A percentile compares a stretch with the other conserved stretches of the same genome.
phyloP scores from a whole-genome alignment of 2,329 filamentous ascomycete genomes.

The Fusarium illudens region DNA sequence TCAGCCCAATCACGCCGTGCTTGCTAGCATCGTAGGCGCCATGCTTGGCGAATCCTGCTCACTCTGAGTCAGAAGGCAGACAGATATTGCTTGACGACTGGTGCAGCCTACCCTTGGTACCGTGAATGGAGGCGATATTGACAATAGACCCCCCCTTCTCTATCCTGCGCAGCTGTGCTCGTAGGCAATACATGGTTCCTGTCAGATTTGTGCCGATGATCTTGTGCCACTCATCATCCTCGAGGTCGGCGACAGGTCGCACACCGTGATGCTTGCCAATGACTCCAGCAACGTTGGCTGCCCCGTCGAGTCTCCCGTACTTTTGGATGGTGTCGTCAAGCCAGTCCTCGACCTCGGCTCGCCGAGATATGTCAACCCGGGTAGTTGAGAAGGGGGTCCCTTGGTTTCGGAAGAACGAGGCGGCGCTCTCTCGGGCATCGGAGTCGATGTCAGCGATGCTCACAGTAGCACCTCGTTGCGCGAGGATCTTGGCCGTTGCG shows the following conservation, averaged over 20 bases:
- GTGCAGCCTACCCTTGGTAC: constrained; percentile 52
- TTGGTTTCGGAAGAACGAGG: constrained; percentile 43
- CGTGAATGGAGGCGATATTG: constrained; percentile 60
- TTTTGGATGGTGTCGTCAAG: constrained; percentile 55
- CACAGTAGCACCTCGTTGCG: constrained; percentile 49
- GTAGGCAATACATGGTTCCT: constrained; percentile 61
- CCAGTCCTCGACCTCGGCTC: constrained; percentile 60
- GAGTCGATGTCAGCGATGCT: constrained; percentile 51
- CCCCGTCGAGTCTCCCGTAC: constrained; percentile 62
- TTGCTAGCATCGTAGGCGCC: constrained; percentile 53
- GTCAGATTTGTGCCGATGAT: constrained; percentile 60
- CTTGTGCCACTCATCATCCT: constrained; percentile 59
- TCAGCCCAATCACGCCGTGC: constrained; percentile 50
- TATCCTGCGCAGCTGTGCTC: constrained; percentile 54
- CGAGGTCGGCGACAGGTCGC: constrained; percentile 52
- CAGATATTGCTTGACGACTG: neutral
- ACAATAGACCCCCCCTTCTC: constrained; percentile 64
- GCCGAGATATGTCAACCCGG: constrained; percentile 59
- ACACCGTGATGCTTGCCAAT: constrained; percentile 55
- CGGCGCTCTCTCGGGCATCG: constrained; percentile 41
- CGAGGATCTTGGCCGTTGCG: constrained; percentile 50
- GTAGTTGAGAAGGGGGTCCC: constrained; percentile 46
- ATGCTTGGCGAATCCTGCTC: constrained; percentile 46
- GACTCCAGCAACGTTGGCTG: constrained; percentile 64
- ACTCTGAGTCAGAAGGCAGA: constrained; percentile 22